Percentiles rank a stretch among this genome's conserved stretches.
phyloP scores from a whole-genome alignment of 73 alveolate genomes.

The Tetrahymena elliotti region DNA sequence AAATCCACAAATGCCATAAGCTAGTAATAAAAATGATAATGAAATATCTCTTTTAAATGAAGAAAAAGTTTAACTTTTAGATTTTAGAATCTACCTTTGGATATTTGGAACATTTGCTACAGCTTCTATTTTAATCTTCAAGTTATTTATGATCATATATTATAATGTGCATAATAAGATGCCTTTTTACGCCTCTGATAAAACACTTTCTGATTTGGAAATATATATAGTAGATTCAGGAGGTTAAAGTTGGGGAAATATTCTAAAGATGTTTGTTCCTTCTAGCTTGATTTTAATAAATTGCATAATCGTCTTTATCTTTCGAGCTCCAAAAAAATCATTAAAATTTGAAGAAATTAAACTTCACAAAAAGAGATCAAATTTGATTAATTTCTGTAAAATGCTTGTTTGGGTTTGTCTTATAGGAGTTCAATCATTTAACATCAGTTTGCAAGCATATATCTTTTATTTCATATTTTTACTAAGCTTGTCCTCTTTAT shows the following conservation, averaged over 20 bases:
- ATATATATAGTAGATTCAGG: neutral
- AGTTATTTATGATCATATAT: neutral
- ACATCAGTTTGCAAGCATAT: neutral
- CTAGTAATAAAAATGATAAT: neutral
- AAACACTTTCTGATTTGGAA: neutral
- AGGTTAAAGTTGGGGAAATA: neutral
- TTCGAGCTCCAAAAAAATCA: neutral
- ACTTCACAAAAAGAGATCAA: neutral
- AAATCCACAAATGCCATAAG: neutral
- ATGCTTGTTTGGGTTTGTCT: neutral
- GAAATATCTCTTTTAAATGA: neutral
- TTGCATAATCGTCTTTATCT: neutral
- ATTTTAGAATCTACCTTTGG: neutral
- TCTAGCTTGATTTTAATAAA: neutral
- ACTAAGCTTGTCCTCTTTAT: neutral
- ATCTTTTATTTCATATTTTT: neutral
- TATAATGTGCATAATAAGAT: neutral
- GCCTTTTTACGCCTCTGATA: neutral
- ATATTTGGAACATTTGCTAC: neutral
- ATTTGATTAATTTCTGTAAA: neutral
- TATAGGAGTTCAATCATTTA: neutral
- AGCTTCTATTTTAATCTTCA: neutral
- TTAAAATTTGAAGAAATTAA: neutral
- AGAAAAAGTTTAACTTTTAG: neutral
- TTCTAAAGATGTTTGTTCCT: neutral